Conservation (phyloP, 768 basidiomycete species). For the Megacollybia marginata region DNA sequence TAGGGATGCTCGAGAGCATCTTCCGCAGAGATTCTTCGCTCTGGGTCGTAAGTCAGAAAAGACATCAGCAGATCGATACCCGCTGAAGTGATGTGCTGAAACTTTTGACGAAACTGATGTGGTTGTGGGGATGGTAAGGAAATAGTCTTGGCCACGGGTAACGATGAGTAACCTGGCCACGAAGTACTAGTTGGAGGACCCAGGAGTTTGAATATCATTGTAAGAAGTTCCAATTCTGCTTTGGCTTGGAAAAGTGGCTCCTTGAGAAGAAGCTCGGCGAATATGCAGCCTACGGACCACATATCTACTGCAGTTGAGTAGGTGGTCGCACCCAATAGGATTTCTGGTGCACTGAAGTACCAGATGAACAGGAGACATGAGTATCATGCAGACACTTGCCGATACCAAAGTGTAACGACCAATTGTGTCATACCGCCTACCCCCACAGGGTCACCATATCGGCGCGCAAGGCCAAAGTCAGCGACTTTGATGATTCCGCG, state of each 20-base stretch:
- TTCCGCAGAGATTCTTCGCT: slow-evolving; percentile 77
- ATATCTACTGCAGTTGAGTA: slow-evolving; percentile 96
- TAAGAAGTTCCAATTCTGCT: slow-evolving; percentile 85
- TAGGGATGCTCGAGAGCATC: slow-evolving; percentile 89
- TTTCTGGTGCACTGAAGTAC: slow-evolving; percentile 77
- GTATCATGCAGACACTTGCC: slow-evolving; percentile 40
- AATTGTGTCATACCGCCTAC: slow-evolving; percentile 97
- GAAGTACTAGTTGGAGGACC: slow-evolving; percentile 83
- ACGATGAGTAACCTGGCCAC: slow-evolving; percentile 78
- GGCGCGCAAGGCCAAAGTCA: slow-evolving; percentile 92
- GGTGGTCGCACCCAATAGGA: slow-evolving; percentile 84
- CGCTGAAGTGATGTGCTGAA: slow-evolving; percentile 74
- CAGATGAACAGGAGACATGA: slow-evolving; percentile 4
- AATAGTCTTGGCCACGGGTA: slow-evolving; percentile 79
- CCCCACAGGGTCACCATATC: slow-evolving; percentile 94
- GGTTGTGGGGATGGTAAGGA: slow-evolving; percentile 68
- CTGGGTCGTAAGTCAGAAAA: slow-evolving; percentile 86
- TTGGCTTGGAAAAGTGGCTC: slow-evolving; percentile 98
- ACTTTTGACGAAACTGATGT: slow-evolving; percentile 75
- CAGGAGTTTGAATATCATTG: slow-evolving; percentile 91
- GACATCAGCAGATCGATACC: slow-evolving; percentile 81
- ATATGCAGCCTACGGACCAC: slow-evolving; percentile 99
- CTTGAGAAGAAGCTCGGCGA: slow-evolving; percentile 90
- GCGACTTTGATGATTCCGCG: slow-evolving; percentile 98
- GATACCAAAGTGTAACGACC: slow-evolving; percentile 98